These are phyloP conservation scores for Starmerella cellae DNA, from an alignment of 805 yeast species.

Conservation along the genomic window DNA sequence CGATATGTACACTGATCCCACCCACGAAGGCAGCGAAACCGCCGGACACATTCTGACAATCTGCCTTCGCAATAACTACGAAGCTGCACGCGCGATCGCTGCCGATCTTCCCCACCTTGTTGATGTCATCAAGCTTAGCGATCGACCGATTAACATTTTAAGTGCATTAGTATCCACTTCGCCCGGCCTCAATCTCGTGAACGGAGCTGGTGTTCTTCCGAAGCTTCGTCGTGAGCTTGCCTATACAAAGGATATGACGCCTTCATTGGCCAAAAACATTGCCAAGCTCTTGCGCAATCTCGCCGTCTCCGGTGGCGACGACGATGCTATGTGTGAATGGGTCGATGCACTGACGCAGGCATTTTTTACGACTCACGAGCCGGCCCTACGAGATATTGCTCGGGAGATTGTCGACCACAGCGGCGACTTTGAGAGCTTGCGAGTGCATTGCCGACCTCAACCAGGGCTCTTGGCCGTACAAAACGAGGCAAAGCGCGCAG, in stretches of 20 bases:
- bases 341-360: slow-evolving; percentile 13
- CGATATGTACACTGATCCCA: slow-evolving; percentile 3
- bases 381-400: slow-evolving; percentile 7
- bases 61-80: slow-evolving; percentile 60
- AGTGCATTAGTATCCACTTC: slow-evolving; percentile 16
- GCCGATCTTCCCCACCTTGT: slow-evolving; percentile 5
- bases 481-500: slow-evolving; percentile 12
- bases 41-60: slow-evolving; percentile 50
- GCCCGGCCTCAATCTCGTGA: slow-evolving; percentile 7
- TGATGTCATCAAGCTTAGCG: background rate
- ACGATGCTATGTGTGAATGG: slow-evolving; percentile 15
- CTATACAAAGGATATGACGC: background rate
- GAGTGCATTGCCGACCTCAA: slow-evolving; percentile 12
- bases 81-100: slow-evolving; percentile 29
- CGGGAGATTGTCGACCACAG: slow-evolving; percentile 8
- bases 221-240: slow-evolving; percentile 3
- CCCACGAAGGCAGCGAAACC: slow-evolving; percentile 31
- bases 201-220: background rate
- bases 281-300: slow-evolving; percentile 11
- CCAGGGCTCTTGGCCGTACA: slow-evolving; percentile 11
- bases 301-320: slow-evolving; percentile 9
- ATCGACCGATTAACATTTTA: slow-evolving; percentile 10
- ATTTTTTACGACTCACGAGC: slow-evolving; percentile 1
- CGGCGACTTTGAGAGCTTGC: slow-evolving; percentile 10
- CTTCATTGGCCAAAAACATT: slow-evolving; percentile 1